Conservation (phyloP, 306 rosid species). For the Dryas drummondii region DNA sequence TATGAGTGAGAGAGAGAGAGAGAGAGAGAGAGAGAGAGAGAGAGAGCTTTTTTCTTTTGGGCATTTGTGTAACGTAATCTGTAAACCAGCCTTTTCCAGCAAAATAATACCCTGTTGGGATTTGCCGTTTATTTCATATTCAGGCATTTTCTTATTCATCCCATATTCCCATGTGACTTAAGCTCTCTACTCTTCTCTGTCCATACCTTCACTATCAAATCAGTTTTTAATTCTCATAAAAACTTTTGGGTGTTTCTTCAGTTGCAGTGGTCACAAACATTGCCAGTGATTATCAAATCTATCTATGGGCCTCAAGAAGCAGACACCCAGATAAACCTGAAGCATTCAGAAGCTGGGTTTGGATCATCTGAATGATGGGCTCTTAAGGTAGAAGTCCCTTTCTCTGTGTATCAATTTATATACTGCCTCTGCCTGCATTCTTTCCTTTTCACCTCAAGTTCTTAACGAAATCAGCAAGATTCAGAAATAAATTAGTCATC, state of each 20-base stretch:
- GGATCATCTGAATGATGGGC: conserved; percentile 21
- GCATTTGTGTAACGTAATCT: conserved; percentile 31
- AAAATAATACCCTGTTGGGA: conserved; percentile 25
- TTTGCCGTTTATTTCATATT: conserved; percentile 26
- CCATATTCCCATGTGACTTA: conserved; percentile 52
- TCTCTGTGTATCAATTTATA: conserved; percentile 4
- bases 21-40: too few species aligned
- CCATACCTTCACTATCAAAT: conserved; percentile 23
- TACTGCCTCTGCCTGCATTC: not conserved
- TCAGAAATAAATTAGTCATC: conserved; percentile 14
- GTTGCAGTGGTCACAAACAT: conserved; percentile 18
- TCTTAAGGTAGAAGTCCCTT: conserved; percentile 28
- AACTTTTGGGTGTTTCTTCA: conserved; percentile 12
- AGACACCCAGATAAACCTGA: conserved; percentile 25
- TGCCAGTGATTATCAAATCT: conserved; percentile 14
- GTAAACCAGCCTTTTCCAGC: conserved; percentile 35
- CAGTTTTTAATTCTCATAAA: not conserved
- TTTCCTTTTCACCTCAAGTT: conserved; percentile 4
- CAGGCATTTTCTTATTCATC: conserved; percentile 23
- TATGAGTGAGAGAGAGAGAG: not conserved
- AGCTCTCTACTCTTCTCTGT: conserved; percentile 31
- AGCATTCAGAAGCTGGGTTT: conserved; percentile 30
- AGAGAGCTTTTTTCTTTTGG: not conserved
- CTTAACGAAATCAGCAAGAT: conserved; percentile 7
- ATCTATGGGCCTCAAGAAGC: conserved; percentile 15